Base-by-base conservation (phyloP, 2,329 filamentous ascomycete species). In the Herpotrichia juniperi region DNA sequence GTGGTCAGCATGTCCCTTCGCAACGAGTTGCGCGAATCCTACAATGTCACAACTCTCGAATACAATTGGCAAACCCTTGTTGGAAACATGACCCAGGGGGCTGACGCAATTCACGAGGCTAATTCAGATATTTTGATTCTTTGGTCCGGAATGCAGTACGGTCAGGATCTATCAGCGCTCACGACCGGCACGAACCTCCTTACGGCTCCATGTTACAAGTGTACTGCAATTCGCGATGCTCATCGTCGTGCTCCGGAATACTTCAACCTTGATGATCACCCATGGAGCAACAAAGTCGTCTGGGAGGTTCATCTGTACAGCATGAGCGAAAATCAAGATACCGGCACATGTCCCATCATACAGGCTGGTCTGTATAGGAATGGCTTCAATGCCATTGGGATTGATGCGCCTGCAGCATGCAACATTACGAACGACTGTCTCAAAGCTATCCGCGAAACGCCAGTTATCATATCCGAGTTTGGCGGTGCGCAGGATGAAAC, bases 251-350 rank as follows among this genome's bases (percentile, higher is more conserved):
- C 76, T 2, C 78, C 79, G 0, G 66, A 76, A 2, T 68, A 76
- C 43, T 82, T 82, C 64, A 74, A 80, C 52, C 68, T 81, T 7
- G 74, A 67, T 39, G 65, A 64, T 32, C 73, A 81, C 60, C 63
- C 78, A 7, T 82, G 79, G 78, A 73, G 75, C 1, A 64, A 81
- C 68, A 86, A 86, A 69, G 76, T 82, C 59, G 81, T 85, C 11
- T 86, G 82, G 82, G 83, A 86, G 69, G 78, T 82, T 62, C 83
- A 86, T 70, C 76, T 79, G 25, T 86, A 86, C 74, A 75, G 73
- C 52, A 68, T 69, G 65, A 66, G 62, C 54, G 65, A 68, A 50
- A 64, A 69, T 50, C 47, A 67, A n/a, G 66, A 76, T 64, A 80
- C 78, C 1, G 79, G 76, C 2, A 76, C 69, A 12, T 82, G 80